A percentile compares a stretch with the other conserved stretches of the same genome.
Conservation (phyloP, 257 asterid species). For the Prunella vulgaris region DNA sequence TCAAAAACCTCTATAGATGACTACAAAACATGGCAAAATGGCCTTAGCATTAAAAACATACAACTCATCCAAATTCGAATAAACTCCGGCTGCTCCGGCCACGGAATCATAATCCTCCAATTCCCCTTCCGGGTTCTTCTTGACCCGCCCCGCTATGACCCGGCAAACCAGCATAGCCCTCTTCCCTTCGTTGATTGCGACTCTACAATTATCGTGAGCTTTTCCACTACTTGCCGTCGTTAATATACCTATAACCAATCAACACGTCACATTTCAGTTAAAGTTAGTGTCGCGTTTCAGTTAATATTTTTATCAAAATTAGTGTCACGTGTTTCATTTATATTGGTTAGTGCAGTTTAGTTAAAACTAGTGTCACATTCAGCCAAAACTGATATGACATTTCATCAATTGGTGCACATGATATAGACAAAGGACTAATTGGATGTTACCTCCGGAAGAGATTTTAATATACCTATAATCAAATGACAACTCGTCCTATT, state of each 20-base stretch:
- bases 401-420: too few species aligned
- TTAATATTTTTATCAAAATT: too few species aligned
- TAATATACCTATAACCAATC: slow-evolving; percentile 41
- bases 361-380: too few species aligned
- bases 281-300: too few species aligned
- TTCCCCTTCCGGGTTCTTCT: slow-evolving; percentile 55
- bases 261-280: too few species aligned
- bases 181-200: slow-evolving; percentile 38
- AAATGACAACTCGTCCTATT: too few species aligned
- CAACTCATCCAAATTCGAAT: slow-evolving; percentile 76
- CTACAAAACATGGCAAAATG: slow-evolving; percentile 91
- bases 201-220: slow-evolving; percentile 60
- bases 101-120: slow-evolving; percentile 71
- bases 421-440: too few species aligned
- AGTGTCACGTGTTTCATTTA: too few species aligned
- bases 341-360: too few species aligned
- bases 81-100: slow-evolving; percentile 59
- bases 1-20: slow-evolving; percentile 61
- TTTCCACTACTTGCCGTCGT: slow-evolving; percentile 78
- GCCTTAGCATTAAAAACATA: slow-evolving; percentile 77
- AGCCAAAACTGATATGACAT: too few species aligned
- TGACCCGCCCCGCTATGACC: slow-evolving; percentile 82
- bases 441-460: too few species aligned
- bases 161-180: slow-evolving; percentile 91
- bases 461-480: too few species aligned